These are phyloP conservation scores for Uronychia setigera DNA, from an alignment of 73 alveolate genomes.

Conservation along the genomic window DNA sequence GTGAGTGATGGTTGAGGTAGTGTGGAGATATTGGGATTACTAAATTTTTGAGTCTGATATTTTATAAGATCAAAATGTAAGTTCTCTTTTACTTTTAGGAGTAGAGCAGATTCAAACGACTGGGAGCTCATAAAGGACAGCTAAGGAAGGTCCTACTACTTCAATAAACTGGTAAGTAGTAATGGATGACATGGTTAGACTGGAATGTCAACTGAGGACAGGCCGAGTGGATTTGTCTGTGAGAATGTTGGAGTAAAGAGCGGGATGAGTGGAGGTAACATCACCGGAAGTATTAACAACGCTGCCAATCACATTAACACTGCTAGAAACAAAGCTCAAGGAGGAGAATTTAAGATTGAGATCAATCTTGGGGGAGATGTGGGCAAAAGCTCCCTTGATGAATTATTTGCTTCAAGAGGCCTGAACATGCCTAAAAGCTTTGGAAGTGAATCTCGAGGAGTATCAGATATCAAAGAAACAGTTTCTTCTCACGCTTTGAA, in stretches of 20 bases:
- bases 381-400: background rate
- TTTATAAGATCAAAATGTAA: too few species aligned
- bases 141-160: conserved; percentile 7
- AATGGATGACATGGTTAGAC: background rate
- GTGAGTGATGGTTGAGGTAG: conserved; percentile 4
- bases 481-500: background rate
- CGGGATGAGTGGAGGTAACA: background rate
- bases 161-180: conserved; percentile 22
- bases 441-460: background rate
- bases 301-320: background rate
- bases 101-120: too few species aligned
- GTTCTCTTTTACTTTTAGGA: too few species aligned
- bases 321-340: background rate
- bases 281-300: conserved; percentile 4
- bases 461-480: background rate
- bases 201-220: conserved; percentile 34
- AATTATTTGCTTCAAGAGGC: conserved; percentile 8
- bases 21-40: background rate
- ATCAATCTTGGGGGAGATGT: background rate
- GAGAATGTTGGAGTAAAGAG: background rate
- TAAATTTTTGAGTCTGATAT: too few species aligned
- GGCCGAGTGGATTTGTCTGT: conserved; percentile 19
- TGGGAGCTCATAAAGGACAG: background rate
- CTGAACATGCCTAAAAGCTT: background rate
- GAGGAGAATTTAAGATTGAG: background rate